Percentiles rank a stretch among this genome's conserved stretches.
These are phyloP conservation scores for Podospora pseudopauciseta DNA, from an alignment of 495 filamentous ascomycete genomes.

Conservation along the genomic window DNA sequence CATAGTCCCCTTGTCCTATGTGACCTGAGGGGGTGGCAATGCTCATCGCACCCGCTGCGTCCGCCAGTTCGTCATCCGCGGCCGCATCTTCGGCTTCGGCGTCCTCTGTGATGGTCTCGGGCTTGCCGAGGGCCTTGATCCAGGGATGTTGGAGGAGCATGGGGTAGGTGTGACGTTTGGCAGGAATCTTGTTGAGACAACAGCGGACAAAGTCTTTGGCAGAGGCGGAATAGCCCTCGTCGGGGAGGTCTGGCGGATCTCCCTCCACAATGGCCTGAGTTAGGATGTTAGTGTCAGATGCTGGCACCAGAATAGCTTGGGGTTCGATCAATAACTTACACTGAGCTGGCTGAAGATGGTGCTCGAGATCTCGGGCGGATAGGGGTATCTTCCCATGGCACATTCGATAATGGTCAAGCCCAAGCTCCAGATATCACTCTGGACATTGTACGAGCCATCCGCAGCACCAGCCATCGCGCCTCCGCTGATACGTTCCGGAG, in stretches of 20 bases:
- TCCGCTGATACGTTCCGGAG: slow-evolving; percentile 88
- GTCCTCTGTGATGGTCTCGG: slow-evolving; percentile 74
- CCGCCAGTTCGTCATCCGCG: slow-evolving; percentile 45
- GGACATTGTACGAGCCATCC: slow-evolving; percentile 91
- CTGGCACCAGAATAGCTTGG: slow-evolving; percentile 3
- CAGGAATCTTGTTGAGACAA: slow-evolving; percentile 90
- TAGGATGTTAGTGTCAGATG: slow-evolving; percentile 18
- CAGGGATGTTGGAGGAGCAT: slow-evolving; percentile 87
- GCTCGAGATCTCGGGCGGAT: slow-evolving; percentile 96
- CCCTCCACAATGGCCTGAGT: slow-evolving; percentile 92
- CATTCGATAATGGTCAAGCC: slow-evolving; percentile 96
- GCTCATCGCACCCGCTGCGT: slow-evolving; percentile 41
- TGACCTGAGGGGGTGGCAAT: slow-evolving; percentile 37
- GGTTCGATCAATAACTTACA: slow-evolving; percentile 55
- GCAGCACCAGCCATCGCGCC: slow-evolving; percentile 68
- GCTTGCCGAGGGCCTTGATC: slow-evolving; percentile 75
- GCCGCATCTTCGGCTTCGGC: slow-evolving; percentile 59
- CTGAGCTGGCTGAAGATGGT: slow-evolving; percentile 98
- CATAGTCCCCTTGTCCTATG: slow-evolving; percentile 56
- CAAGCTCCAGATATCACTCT: slow-evolving; percentile 97
- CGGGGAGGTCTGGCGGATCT: slow-evolving; percentile 81
- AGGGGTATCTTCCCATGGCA: slow-evolving; percentile 91
- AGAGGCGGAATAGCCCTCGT: slow-evolving; percentile 67
- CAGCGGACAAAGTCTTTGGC: slow-evolving; percentile 84
- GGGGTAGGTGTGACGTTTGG: slow-evolving; percentile 83